Evolutionary conservation across 495 filamentous ascomycete species (phyloP).

Genomic region (Xylaria sp.): DNA sequence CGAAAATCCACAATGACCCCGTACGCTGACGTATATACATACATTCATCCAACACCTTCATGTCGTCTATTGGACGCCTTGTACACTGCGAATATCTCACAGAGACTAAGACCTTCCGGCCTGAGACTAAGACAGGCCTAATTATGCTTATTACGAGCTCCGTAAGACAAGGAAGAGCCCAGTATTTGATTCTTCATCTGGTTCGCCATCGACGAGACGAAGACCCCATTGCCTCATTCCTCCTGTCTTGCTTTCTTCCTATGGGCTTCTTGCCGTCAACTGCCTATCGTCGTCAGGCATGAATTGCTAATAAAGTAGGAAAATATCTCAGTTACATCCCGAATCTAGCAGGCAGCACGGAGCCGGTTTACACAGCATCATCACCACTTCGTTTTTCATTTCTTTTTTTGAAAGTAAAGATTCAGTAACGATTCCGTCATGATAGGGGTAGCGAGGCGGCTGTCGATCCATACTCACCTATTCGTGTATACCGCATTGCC

Average conservation of each 20-base stretch:
- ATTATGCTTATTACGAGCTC: constrained; percentile 20
- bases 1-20: neutral
- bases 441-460: neutral
- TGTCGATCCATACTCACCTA: neutral
- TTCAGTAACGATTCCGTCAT: neutral
- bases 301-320: neutral
- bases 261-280: too few species aligned
- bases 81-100: constrained; percentile 10
- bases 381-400: neutral
- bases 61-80: constrained; percentile 26
- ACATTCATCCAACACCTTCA: neutral
- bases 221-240: neutral
- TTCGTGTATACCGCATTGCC: neutral
- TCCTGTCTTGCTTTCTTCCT: neutral
- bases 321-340: neutral
- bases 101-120: constrained; percentile 16
- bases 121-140: constrained; percentile 19
- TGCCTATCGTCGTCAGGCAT: neutral
- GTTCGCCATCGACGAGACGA: neutral
- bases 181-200: neutral
- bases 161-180: constrained; percentile 10
- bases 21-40: constrained; percentile 1
- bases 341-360: neutral
- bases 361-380: neutral
- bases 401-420: neutral